A percentile compares a stretch with the other conserved stretches of the same genome.
Evolutionary conservation across 1,284 basidiomycete genomes (phyloP).

Genomic region (Sphagnurus paluster): DNA sequence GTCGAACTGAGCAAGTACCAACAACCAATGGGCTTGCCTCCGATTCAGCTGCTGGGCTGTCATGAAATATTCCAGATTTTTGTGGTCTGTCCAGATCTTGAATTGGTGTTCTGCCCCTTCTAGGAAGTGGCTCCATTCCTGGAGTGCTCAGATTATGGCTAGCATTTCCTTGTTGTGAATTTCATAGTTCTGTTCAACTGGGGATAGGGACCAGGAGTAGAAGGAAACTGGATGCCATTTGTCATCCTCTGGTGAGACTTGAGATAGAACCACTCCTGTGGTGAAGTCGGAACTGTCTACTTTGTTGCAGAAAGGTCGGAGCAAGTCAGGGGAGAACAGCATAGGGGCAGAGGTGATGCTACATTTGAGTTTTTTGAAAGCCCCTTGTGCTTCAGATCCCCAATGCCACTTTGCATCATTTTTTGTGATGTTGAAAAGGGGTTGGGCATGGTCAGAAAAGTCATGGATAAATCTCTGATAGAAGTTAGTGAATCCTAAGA

Average conservation of each 20-base stretch:
- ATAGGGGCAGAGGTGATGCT: not conserved
- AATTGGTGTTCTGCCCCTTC: not conserved
- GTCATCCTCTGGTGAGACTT: not conserved
- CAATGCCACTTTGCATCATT: not conserved
- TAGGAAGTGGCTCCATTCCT: slow-evolving; percentile 1
- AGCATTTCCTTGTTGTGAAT: slow-evolving; percentile 42
- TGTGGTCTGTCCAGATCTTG: slow-evolving; percentile 8
- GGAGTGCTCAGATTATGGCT: slow-evolving; percentile 9
- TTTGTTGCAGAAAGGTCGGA: not conserved
- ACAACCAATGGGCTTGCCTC: slow-evolving; percentile 20
- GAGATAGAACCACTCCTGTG: not conserved
- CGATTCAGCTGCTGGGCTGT: slow-evolving; percentile 15
- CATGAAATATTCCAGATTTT: slow-evolving; percentile 23
- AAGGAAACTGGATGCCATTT: slow-evolving; percentile 15
- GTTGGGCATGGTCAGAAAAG: not conserved
- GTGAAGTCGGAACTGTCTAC: not conserved
- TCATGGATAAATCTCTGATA: slow-evolving; percentile 36
- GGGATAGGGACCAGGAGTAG: slow-evolving; percentile 1
- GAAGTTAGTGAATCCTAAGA: slow-evolving; percentile 28
- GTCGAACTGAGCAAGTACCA: slow-evolving; percentile 35
- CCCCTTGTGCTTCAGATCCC: not conserved
- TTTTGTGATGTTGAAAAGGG: not conserved
- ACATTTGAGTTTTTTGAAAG: not conserved
- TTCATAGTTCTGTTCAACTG: slow-evolving; percentile 40
- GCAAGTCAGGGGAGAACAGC: not conserved